Evolutionary conservation across 2,329 filamentous ascomycete genomes (phyloP), one percentile per base, ranked within the genome.

Genomic region (Colletotrichum chrysophilum): DNA sequence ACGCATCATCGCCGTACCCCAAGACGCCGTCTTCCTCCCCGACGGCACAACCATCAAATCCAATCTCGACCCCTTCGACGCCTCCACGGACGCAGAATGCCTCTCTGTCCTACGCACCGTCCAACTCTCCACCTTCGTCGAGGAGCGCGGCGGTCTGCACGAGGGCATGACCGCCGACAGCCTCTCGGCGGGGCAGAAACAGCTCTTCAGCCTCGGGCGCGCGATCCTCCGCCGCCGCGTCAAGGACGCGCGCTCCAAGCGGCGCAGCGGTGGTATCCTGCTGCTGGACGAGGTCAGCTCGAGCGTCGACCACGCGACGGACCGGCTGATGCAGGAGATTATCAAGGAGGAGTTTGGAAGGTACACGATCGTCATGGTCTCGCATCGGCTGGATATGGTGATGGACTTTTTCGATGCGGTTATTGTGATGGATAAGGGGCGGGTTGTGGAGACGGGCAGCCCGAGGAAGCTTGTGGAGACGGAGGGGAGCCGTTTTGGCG

Each of bases 201-300:
- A 93, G 79, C 85, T 93, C 1, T 91, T 93, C 79, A 91, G 89
- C 78, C 84, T 93, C 10, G 91, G 89, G 3, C 82, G 91, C 7
- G 91, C 89, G 1, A 84, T 92, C 36, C 81, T 93, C 18, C 82
- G 87, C 3, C 76, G 79, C 2, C 64, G 78, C 21, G 83, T 86
- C 3, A 87, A 89, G 76, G 72, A 68, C 7, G 66, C 66, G 10
- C 52, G 30, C 52, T 75, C 18, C 32, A 73, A 76, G 52, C 38
- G 32, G 34, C 67, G 75, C 34, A 61, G 71, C 10, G 80, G 80
- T n/a, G 82, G 81, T 0, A 72, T 87, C 0, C 65, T 88, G 14
- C 62, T 88, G 4, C 80, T 88, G 4, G 87, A 88, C 21, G 87
- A 88, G 78, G 83, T 87, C 4, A 86, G 84, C 28, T 85, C 84